Percentiles rank a stretch among this genome's conserved stretches.
These are phyloP conservation scores for Cryptomeria japonica DNA, from an alignment of 75 land plant species.

Conservation along the genomic window DNA sequence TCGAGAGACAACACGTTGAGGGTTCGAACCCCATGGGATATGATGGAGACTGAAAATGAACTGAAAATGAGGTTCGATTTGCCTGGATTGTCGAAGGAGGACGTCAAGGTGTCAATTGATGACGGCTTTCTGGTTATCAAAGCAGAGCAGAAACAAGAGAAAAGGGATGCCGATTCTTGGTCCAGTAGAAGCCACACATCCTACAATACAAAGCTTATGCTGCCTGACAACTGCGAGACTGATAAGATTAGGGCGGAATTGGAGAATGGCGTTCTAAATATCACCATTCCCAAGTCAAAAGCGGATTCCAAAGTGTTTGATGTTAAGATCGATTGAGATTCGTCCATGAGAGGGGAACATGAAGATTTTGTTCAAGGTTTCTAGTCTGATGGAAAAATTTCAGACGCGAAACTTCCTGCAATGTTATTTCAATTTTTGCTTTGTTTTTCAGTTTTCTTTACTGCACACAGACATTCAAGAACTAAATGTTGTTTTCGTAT, in stretches of 20 bases:
- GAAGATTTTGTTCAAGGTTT: no score
- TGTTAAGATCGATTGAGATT: constrained; percentile 22
- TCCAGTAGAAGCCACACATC: constrained; percentile 28
- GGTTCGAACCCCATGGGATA: constrained; percentile 78
- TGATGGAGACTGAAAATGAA: constrained; percentile 60
- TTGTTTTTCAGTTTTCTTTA: no score
- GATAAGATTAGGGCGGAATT: constrained; percentile 75
- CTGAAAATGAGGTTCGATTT: constrained; percentile 78
- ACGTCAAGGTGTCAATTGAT: constrained; percentile 72
- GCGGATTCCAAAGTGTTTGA: constrained; percentile 68
- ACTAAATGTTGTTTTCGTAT: no score
- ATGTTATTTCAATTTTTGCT: no score
- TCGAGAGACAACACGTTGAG: constrained; percentile 1
- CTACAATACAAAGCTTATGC: constrained; percentile 53
- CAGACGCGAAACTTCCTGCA: no score
- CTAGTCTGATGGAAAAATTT: no score
- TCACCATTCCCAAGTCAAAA: constrained; percentile 64
- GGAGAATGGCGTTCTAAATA: constrained; percentile 73
- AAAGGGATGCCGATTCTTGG: constrained; percentile 38
- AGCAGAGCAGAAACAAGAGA: constrained; percentile 54
- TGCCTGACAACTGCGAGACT: constrained; percentile 63
- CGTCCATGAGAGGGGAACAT: not conserved
- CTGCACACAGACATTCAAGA: no score
- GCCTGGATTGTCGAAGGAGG: constrained; percentile 87
- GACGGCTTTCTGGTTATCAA: constrained; percentile 61